Evolutionary conservation across 805 yeast genomes (phyloP).

Genomic region (Myxozyma neotropica): DNA sequence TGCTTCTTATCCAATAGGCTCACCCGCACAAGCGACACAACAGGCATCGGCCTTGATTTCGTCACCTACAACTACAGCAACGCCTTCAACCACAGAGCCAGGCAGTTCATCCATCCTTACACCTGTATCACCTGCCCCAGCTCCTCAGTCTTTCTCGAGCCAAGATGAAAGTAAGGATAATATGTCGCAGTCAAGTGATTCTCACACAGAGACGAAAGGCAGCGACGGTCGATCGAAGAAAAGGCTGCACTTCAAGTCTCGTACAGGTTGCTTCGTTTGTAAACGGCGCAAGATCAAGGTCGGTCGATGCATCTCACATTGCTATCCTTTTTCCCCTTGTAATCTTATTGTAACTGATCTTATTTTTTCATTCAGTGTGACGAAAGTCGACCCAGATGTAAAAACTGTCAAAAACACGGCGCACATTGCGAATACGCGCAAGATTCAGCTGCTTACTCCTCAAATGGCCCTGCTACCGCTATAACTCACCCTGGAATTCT

Average conservation of each 20-base stretch:
- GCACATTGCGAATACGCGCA: slow-evolving; percentile 18
- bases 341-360: not conserved
- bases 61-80: not conserved
- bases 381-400: slow-evolving; percentile 20
- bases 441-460: not conserved
- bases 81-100: not conserved
- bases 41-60: not conserved
- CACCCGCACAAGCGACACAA: not conserved
- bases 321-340: not conserved
- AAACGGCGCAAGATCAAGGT: slow-evolving; percentile 26
- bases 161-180: not conserved
- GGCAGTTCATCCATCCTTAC: not conserved
- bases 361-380: slow-evolving; percentile 11
- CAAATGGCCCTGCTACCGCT: not conserved
- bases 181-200: not conserved
- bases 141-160: not conserved
- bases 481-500: not conserved
- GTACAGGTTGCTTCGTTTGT: slow-evolving; percentile 21
- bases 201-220: not conserved
- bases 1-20: not conserved
- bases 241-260: slow-evolving; percentile 18
- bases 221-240: not conserved
- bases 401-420: slow-evolving; percentile 20
- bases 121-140: not conserved
- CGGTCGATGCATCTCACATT: not conserved